Conservation (phyloP, 768 basidiomycete species). For the Kwoniella pini region DNA sequence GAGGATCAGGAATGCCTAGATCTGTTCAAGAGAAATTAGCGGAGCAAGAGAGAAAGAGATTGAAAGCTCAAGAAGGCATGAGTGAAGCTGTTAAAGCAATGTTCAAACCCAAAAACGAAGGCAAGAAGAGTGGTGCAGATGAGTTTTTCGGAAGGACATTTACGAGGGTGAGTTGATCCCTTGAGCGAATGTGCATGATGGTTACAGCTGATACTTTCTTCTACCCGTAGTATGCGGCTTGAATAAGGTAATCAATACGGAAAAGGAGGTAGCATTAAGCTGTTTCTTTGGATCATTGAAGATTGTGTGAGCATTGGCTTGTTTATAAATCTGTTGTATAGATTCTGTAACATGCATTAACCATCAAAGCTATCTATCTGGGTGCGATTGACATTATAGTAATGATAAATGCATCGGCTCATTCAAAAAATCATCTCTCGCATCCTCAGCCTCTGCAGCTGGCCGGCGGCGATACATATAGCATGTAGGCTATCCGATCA, state of each 20-base stretch:
- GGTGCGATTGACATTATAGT: too few relatives aligned
- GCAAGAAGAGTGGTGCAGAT: slow-evolving; percentile 65
- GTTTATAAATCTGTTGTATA: too few relatives aligned
- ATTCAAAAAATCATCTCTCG: too few relatives aligned
- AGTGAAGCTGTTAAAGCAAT: slow-evolving; percentile 81
- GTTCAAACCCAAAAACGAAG: slow-evolving; percentile 61
- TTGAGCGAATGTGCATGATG: neutral
- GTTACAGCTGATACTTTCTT: neutral
- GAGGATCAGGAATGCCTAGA: slow-evolving; percentile 57
- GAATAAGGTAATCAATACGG: too few relatives aligned
- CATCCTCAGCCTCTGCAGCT: too few relatives aligned
- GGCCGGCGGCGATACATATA: too few relatives aligned
- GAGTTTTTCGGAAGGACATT: slow-evolving; percentile 92
- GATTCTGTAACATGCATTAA: too few relatives aligned
- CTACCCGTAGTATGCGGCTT: neutral
- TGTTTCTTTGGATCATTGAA: too few relatives aligned
- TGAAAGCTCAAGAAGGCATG: slow-evolving; percentile 67
- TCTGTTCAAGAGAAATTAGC: slow-evolving; percentile 73
- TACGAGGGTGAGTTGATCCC: slow-evolving; percentile 68
- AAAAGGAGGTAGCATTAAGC: too few relatives aligned
- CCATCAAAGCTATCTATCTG: neutral
- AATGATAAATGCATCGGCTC: too few relatives aligned
- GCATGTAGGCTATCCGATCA: too few relatives aligned
- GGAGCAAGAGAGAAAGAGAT: slow-evolving; percentile 75
- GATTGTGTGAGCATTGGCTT: too few relatives aligned